Evolutionary conservation across 1,284 basidiomycete species (phyloP), one percentile per base, ranked within the genome.

Genomic region (Phellinidium pouzarii): DNA sequence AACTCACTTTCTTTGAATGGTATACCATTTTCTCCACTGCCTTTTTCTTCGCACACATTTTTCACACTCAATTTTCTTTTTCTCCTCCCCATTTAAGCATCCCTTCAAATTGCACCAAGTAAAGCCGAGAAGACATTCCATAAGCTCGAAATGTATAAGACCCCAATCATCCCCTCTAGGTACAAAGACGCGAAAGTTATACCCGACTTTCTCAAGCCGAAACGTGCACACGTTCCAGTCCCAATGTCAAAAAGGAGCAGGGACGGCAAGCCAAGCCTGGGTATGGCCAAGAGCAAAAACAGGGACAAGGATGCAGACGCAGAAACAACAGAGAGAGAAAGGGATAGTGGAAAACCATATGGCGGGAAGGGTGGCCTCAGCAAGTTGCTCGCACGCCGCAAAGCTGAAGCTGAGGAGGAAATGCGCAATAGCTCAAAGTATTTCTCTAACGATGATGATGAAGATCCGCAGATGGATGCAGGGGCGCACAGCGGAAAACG

Each of bases 141-240:
- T 47, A 81, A 84, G 58, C 67, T 87, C 38, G 85, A 88, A 58
- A 74, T 82, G 36, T 88, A 87, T 69, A 84, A 81, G 67, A 88
- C 83, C 1, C 86, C 86, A 6, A 72, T 88, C 44, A 61, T 87
- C 6, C 84, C 86, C 3, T 80, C 82, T 38, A 79, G 83, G 17
- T 70, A 87, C 51, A 79, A 79, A 52, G 75, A 68, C 9, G 68
- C 75, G 14, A 65, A 69, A 5, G 66, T 68, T 8, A 70, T 78
- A 42, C 80, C 82, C 6, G 79, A 82, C 54, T 78, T 85, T 68
- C 86, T 87, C 68, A 72, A 78, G 58, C 72, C 76, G 19, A 80
- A 77, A 59, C 77, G 79, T 56, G 65, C 68, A 12, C 75, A 74
- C 9, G 68, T 70, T 41, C 72, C 84, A 19, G 70, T 83, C 11